A percentile compares a stretch with the other conserved stretches of the same genome.
Conservation (phyloP, 2,329 filamentous ascomycete genomes). For the Cryphonectria japonica region DNA sequence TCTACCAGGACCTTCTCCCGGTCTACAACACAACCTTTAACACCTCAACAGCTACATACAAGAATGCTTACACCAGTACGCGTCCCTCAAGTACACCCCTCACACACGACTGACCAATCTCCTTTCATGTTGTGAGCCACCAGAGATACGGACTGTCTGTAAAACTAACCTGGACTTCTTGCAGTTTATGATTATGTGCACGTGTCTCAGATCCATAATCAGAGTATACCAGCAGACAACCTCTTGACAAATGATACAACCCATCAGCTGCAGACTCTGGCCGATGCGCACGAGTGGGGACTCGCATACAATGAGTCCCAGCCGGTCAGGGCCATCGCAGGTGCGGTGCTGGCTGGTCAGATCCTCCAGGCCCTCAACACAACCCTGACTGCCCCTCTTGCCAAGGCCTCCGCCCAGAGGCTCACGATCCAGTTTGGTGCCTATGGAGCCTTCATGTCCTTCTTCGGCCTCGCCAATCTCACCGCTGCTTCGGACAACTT, state of each 20-base stretch:
- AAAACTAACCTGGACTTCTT: not conserved
- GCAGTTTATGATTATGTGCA: constrained; percentile 64
- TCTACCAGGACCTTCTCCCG: constrained; percentile 58
- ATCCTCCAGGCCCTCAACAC: constrained; percentile 56
- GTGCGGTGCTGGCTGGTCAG: constrained; percentile 60
- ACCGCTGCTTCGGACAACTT: constrained; percentile 63
- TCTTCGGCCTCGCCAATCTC: constrained; percentile 63
- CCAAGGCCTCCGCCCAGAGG: constrained; percentile 41
- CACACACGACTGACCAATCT: too few species aligned
- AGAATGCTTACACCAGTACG: constrained; percentile 66
- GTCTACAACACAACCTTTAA: constrained; percentile 58
- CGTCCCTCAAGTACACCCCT: constrained; percentile 19
- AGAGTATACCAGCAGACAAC: constrained; percentile 58
- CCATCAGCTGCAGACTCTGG: constrained; percentile 70
- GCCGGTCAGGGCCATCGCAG: constrained; percentile 61
- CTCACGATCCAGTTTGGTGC: constrained; percentile 63
- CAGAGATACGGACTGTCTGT: not conserved
- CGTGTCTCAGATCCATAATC: constrained; percentile 64
- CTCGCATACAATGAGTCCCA: constrained; percentile 82
- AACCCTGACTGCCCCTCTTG: constrained; percentile 47
- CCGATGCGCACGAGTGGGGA: constrained; percentile 79
- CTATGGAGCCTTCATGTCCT: constrained; percentile 64
- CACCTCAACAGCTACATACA: constrained; percentile 52
- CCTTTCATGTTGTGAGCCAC: not conserved
- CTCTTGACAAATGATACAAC: constrained; percentile 65